These are phyloP conservation scores for Articulospora tetracladia DNA, from an alignment of 495 filamentous ascomycete genomes.

Conservation along the genomic window DNA sequence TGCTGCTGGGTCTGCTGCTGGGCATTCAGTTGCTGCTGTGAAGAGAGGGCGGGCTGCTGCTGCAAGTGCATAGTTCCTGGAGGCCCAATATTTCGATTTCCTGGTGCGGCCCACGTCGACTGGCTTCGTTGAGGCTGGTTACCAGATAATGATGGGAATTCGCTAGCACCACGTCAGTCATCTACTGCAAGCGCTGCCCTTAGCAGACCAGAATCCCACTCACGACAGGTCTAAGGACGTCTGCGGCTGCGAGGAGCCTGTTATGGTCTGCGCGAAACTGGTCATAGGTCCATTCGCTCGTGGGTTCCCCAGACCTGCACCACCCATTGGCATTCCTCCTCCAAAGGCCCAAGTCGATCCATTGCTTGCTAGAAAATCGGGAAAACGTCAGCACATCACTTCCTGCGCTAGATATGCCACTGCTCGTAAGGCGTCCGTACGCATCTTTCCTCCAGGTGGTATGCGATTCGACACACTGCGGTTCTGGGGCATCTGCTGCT, in stretches of 20 bases:
- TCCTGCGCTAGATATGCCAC: background rate
- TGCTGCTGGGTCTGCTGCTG: constrained; percentile 49
- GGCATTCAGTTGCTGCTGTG: constrained; percentile 46
- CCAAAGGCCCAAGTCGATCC: constrained; percentile 68
- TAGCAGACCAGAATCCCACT: constrained; percentile 37
- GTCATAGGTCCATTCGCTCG: constrained; percentile 58
- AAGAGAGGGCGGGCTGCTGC: constrained; percentile 40
- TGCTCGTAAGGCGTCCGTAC: constrained; percentile 38
- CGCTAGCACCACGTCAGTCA: constrained; percentile 43
- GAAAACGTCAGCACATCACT: constrained; percentile 21
- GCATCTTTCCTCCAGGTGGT: constrained; percentile 72
- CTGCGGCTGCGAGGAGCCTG: constrained; percentile 65
- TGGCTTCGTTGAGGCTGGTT: constrained; percentile 54
- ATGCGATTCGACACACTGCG: constrained; percentile 65
- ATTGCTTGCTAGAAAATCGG: constrained; percentile 51
- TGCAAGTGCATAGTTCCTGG: constrained; percentile 61
- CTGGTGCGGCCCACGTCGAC: constrained; percentile 59
- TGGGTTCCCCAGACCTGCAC: constrained; percentile 53
- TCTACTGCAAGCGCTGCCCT: background rate
- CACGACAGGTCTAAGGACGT: constrained; percentile 79
- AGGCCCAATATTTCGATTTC: constrained; percentile 42
- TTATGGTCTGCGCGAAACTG: constrained; percentile 81
- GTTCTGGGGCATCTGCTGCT: constrained; percentile 59
- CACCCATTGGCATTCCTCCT: constrained; percentile 66
- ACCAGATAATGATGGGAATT: constrained; percentile 80